Percentiles rank a stretch among this genome's conserved stretches.
phyloP scores from a whole-genome alignment of 2,329 filamentous ascomycete genomes.

The Aspergillus sp. region DNA sequence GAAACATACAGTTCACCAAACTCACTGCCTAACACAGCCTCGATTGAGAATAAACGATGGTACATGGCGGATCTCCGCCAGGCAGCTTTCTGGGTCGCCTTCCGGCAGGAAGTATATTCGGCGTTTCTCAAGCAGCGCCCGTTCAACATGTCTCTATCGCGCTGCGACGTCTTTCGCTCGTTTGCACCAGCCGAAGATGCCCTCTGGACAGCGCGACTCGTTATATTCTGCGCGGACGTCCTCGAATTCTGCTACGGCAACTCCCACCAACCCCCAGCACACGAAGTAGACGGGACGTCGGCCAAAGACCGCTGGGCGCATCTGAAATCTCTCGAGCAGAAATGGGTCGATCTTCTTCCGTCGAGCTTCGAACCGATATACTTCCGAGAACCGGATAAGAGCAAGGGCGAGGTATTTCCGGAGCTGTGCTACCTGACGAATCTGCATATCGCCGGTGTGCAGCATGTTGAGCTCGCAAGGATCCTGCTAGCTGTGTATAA shows the following conservation, averaged over 20 bases:
- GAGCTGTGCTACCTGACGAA: constrained; percentile 61
- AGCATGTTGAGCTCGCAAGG: constrained; percentile 62
- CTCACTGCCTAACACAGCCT: background rate
- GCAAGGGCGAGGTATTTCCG: constrained; percentile 54
- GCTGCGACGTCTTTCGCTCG: constrained; percentile 12
- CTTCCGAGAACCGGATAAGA: constrained; percentile 41
- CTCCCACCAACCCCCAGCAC: background rate
- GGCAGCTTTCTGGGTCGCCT: constrained; percentile 51
- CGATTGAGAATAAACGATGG: background rate
- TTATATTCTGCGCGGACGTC: constrained; percentile 64
- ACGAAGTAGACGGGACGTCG: constrained; percentile 21
- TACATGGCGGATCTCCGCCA: constrained; percentile 38
- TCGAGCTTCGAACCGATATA: constrained; percentile 61
- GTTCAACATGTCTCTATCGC: constrained; percentile 24
- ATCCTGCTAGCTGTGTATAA: constrained; percentile 62
- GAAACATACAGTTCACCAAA: background rate
- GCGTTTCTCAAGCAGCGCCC: constrained; percentile 45
- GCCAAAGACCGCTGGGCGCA: constrained; percentile 32
- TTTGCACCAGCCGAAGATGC: constrained; percentile 13
- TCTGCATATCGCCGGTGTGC: constrained; percentile 60
- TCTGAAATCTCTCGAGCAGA: constrained; percentile 48
- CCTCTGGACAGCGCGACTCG: constrained; percentile 58
- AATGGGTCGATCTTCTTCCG: constrained; percentile 46
- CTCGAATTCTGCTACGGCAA: constrained; percentile 63
- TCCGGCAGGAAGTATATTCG: constrained; percentile 55